Base-by-base conservation (phyloP, 2,329 filamentous ascomycete genomes). In the Boeremia exigua region DNA sequence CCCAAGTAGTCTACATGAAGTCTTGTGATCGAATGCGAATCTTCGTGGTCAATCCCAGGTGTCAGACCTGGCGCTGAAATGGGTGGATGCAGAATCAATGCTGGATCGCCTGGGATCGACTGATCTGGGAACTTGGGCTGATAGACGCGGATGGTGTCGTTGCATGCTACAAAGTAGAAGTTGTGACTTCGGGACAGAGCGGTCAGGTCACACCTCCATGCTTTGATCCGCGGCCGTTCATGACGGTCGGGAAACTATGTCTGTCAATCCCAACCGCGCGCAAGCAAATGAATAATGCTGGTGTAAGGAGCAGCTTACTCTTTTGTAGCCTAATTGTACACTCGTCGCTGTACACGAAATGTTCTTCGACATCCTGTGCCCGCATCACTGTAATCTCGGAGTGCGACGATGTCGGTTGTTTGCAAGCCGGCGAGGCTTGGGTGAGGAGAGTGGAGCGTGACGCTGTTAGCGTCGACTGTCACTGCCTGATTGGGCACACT, bases 131-230 rank as follows among this genome's bases (percentile, higher is more conserved):
- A 81, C 10, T 59, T 69, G 27, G 80, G 80, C 46, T 75, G 64
- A 55, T 79, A 80, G 29, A 81, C 71, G 47, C 77, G 70, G 9
- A 82, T 72, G 1, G 67, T 58, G 45, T 72, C 64, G 17, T 61
- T 67, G 52, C 74, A 76, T 11, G 78, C 80, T n/a, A 81, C 69
- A 49, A 82, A 80, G 62, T 78, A 82, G n/a, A 81, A 70, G 52
- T 82, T 81, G 65, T 77, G 72, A 2, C 63, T 59, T 45, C 78
- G 75, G 14, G 80, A 81, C 11, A 82, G 68, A 6, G 71, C 79
- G 14, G 79, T 82, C 62, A 79, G 65, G 46, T 80, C 78, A 60
- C 77, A 78, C 43, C 78, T 69, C 77, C 77, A 79, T 44, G 53
- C 51, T 23, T 71, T 71, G 17, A 77, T 54, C 14, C 40, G 17